Evolutionary conservation across 805 yeast genomes (phyloP), one percentile per base, ranked within the genome.

Genomic region (Ogataea ganodermae): DNA sequence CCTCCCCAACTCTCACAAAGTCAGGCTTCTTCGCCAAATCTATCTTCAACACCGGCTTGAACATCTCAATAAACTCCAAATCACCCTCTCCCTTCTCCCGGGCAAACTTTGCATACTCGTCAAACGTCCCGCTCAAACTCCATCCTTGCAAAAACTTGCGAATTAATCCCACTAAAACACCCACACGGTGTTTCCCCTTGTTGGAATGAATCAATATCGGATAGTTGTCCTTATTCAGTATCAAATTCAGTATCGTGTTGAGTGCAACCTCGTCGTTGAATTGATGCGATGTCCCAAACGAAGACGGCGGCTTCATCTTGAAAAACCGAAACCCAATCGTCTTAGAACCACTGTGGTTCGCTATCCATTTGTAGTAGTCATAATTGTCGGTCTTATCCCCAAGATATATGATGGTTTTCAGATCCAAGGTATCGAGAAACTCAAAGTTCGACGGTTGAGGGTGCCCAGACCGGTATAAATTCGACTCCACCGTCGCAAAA

Each of bases 161-260:
- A 76, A 92, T 83, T 24, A 89, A 75, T 0, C 97, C 99, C n/a
- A 91, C 95, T 35, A 91, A 72, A 1, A 94, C 91, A 0, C 98
- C 98, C 2, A 89, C 91, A 35, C 99, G 69, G 64, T 92, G 99
- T 65, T 94, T 94, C n/a, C 99, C 99, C 70, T 92, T 92, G 66
- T 94, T 89, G 3, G 97, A 89, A 65, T 94, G 98, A 10, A 92
- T 79, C 47, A 92, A 72, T 10, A 92, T 81, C 1, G 99, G 99
- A 62, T 86, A 89, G 63, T 90, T 90, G 12, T 82, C 80, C 39
- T 73, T 73, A 57, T 85, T 78, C 26, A 83, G 62, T 41, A 86
- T 72, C 30, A 85, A 58, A 46, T 77, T 72, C 35, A 86, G 68
- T 1, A 88, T 83, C 18, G 67, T 62, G 20, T 79, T 72, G 48